phyloP scores from a whole-genome alignment of 306 rosid genomes.

The Dalbergia cochinchinensis region DNA sequence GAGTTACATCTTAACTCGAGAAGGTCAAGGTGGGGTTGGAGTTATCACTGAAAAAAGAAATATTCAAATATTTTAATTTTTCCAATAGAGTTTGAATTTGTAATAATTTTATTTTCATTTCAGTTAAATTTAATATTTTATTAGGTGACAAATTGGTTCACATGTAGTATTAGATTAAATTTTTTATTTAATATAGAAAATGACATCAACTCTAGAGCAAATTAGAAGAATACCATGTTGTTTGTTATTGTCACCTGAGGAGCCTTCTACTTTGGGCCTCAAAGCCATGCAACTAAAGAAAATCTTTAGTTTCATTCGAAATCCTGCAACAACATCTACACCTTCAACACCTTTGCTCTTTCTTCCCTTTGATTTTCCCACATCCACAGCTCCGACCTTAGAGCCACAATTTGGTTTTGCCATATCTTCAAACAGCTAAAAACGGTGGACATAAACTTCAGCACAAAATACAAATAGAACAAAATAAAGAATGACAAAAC shows the following conservation, averaged over 20 bases:
- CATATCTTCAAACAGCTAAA: background rate
- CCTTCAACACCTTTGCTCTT: slow-evolving; percentile 44
- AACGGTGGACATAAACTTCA: background rate
- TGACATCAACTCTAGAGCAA: background rate
- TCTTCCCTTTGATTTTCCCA: slow-evolving; percentile 45
- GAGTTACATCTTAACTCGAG: background rate
- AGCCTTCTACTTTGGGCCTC: slow-evolving; percentile 38
- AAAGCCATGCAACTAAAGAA: slow-evolving; percentile 59
- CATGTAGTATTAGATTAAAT: too few relatives aligned
- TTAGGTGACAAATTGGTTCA: background rate
- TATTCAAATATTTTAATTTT: background rate
- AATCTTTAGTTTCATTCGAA: slow-evolving; percentile 56
- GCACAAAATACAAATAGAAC: background rate
- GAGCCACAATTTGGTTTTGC: background rate
- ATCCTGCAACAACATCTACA: slow-evolving; percentile 4
- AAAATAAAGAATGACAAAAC: background rate
- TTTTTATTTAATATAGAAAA: background rate
- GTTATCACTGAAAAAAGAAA: background rate
- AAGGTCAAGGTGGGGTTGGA: background rate
- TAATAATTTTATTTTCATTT: background rate
- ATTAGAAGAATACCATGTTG: slow-evolving; percentile 45
- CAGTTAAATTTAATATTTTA: background rate
- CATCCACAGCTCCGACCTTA: slow-evolving; percentile 34
- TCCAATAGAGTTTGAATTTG: background rate
- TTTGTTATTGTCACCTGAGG: slow-evolving; percentile 34